Evolutionary conservation across 345 rosid species (phyloP), one percentile per base, ranked within the genome.

Genomic region (Moricandia arvensis): DNA sequence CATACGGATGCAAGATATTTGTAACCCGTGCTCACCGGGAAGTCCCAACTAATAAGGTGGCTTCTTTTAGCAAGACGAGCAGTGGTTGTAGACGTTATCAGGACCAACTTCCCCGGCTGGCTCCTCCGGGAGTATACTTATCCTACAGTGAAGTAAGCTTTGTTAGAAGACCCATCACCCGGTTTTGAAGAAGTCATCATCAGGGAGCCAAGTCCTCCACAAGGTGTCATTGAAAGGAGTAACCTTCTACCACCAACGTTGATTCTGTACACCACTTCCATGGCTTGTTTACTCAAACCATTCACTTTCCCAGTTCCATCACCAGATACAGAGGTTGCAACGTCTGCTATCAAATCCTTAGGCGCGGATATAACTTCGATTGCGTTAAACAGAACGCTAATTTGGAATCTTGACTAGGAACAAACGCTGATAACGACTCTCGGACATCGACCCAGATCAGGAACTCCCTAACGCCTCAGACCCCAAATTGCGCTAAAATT

Each of bases 291-390:
- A 17, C 67, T 83, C 76, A 93, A 74, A 13, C 85, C 87, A 66
- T 74, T 64, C 59, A 90, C 72, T 6, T 71, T 80, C 64, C 53
- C 87, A 43, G 82, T 37, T 59, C 84, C 77, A 69, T 84, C 83
- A 41, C 63, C 70, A 18, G 69, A 74, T 33, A 89, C 79, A 66
- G 73, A 72, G 21, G 90, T 90, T 26, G 82, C 75, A 82, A 80
- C 24, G 34, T 91, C 93, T 45, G 81, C 67, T 24, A 90, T 86
- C 86, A 91, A 81, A 79, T 93, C 96, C 63, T 80, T 86, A 49
- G 97, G 98, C 6, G 97, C 93, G 74, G 97, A 93, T 24, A 93
- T 83, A 49, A 93, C 94, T 72, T 91, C 97, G 37, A 93, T 90
- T 6, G 93, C 97, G 71, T 86, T 91, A 63, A 93, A n/a, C n/a